phyloP scores from a whole-genome alignment of 345 rosid genomes.

The Citropsis articulata region DNA sequence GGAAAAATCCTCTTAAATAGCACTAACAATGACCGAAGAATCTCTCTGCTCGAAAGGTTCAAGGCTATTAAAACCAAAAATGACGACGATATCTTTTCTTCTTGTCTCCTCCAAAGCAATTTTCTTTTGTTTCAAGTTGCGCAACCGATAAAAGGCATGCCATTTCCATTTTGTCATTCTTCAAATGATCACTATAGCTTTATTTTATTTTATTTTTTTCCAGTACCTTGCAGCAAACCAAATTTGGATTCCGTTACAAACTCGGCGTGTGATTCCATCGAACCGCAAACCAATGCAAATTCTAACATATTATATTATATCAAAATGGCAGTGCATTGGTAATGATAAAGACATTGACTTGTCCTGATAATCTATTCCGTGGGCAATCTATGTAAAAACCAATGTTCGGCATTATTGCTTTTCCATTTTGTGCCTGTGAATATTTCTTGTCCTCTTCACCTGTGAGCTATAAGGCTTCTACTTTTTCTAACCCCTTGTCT shows the following conservation, averaged over 20 bases:
- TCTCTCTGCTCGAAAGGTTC: background rate
- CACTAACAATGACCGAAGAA: background rate
- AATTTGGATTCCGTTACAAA: background rate
- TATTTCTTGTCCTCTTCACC: slow-evolving; percentile 16
- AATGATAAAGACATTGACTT: background rate
- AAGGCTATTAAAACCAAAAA: background rate
- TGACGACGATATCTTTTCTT: background rate
- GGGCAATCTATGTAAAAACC: background rate
- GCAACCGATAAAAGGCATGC: background rate
- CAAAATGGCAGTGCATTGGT: background rate
- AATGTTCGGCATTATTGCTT: slow-evolving; percentile 7
- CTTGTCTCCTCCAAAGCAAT: too few species aligned
- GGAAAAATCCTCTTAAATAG: background rate
- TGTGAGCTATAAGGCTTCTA: background rate
- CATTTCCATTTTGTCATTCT: background rate
- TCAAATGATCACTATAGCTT: background rate
- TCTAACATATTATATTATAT: background rate
- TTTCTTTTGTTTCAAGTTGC: background rate
- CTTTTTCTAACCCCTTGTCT: background rate
- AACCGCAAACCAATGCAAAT: background rate
- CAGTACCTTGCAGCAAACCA: background rate
- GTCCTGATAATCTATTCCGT: background rate
- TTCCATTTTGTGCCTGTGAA: slow-evolving; percentile 3
- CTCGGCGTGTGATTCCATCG: background rate
- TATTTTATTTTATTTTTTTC: too few species aligned